These are phyloP conservation scores for Nidula microcarpa DNA, from an alignment of 768 basidiomycete species.

Conservation along the genomic window DNA sequence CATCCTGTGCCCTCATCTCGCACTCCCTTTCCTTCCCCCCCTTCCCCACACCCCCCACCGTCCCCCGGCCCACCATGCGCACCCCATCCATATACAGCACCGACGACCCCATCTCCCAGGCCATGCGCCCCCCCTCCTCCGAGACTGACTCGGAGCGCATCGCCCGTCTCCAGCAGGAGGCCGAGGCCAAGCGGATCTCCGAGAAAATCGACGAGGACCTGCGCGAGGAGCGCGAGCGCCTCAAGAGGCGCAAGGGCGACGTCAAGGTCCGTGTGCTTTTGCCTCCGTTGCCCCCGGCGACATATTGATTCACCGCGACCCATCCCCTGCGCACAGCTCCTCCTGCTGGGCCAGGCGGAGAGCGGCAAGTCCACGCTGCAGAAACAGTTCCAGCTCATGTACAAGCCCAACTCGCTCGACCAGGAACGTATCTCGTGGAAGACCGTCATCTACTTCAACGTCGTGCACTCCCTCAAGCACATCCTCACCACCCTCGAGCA, in stretches of 20 bases:
- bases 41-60: conserved; percentile 28
- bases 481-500: conserved; percentile 61
- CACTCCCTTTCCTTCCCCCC: conserved; percentile 17
- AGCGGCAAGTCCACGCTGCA: conserved; percentile 76
- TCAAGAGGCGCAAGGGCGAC: conserved; percentile 65
- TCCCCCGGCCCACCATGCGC: conserved; percentile 39
- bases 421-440: conserved; percentile 71
- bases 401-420: conserved; percentile 67
- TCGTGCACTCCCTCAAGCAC: conserved; percentile 66
- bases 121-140: conserved; percentile 57
- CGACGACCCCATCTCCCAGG: conserved; percentile 72
- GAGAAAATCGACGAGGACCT: conserved; percentile 84
- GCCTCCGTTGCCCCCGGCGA: not conserved
- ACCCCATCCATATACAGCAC: conserved; percentile 72
- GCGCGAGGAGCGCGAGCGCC: conserved; percentile 60
- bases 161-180: conserved; percentile 59
- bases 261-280: conserved; percentile 49
- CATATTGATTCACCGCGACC: conserved; percentile 34
- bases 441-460: conserved; percentile 74
- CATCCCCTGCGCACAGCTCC: conserved; percentile 35
- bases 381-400: conserved; percentile 82
- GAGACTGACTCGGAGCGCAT: conserved; percentile 68
- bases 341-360: conserved; percentile 78
- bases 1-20: conserved; percentile 8
- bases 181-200: conserved; percentile 71